Conservation (phyloP, 2,329 filamentous ascomycete genomes). For the Amesomyces nigricolor region DNA sequence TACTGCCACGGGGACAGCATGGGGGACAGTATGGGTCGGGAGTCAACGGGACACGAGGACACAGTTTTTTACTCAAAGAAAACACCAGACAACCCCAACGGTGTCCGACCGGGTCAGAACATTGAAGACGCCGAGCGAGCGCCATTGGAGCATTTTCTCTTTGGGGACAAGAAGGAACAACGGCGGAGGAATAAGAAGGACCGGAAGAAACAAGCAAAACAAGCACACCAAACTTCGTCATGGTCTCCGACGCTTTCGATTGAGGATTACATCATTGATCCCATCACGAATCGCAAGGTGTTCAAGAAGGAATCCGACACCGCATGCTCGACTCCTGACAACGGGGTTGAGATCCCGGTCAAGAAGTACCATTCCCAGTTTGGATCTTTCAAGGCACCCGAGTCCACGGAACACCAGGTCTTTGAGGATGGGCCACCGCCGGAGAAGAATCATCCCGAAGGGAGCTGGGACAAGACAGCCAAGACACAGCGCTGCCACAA, state of each 20-base stretch:
- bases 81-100: conserved; percentile 32
- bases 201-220: not conserved
- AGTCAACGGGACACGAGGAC: conserved; percentile 30
- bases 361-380: conserved; percentile 35
- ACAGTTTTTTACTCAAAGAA: conserved; percentile 30
- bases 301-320: not conserved
- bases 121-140: conserved; percentile 42
- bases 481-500: not conserved
- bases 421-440: conserved; percentile 34
- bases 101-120: conserved; percentile 37
- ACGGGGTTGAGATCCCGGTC: conserved; percentile 25
- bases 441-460: conserved; percentile 11
- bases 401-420: conserved; percentile 23
- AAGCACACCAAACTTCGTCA: not conserved
- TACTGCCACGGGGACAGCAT: no score
- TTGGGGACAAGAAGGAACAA: conserved; percentile 24
- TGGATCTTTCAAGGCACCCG: conserved; percentile 23
- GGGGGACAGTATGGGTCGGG: no score
- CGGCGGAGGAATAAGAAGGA: not conserved
- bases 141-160: conserved; percentile 41
- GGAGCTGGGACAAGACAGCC: not conserved
- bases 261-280: conserved; percentile 46
- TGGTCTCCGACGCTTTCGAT: not conserved
- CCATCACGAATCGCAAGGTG: conserved; percentile 54
- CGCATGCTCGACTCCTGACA: conserved; percentile 19